A percentile compares a stretch with the other conserved stretches of the same genome.
Conservation (phyloP, 331 rosid genomes). For the Malus hybrid region DNA sequence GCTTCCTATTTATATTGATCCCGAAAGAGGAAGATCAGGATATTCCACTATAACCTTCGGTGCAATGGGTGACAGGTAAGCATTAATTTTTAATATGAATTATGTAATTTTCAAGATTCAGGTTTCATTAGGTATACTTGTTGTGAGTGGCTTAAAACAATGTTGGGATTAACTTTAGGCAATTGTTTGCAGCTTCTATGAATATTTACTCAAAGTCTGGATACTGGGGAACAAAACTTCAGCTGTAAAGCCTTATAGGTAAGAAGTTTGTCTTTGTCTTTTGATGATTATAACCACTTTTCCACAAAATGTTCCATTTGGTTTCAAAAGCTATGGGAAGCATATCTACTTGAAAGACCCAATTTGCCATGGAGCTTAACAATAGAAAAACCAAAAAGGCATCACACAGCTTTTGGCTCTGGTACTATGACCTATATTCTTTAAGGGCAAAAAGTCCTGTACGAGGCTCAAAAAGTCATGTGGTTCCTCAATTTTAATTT, state of each 20-base stretch:
- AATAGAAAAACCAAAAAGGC: not conserved
- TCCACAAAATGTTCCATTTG: not conserved
- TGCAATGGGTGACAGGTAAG: conserved; percentile 99
- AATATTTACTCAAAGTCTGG: conserved; percentile 98
- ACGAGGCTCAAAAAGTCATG: too few species aligned
- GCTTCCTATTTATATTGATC: conserved; percentile 87
- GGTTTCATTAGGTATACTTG: not conserved
- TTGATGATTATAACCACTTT: not conserved
- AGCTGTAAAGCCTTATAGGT: conserved; percentile 78
- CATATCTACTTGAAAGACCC: not conserved
- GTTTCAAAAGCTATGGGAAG: not conserved
- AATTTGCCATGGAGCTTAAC: not conserved
- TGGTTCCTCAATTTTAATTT: not conserved
- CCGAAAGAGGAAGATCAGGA: conserved; percentile 48
- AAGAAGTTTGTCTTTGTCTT: conserved; percentile 22
- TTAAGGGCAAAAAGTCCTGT: not conserved
- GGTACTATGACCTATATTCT: not conserved
- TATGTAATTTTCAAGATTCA: not conserved
- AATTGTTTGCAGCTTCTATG: conserved; percentile 78
- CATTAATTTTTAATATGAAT: not conserved
- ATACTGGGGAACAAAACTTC: conserved; percentile 86
- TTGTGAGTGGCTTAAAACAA: not conserved
- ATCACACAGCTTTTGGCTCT: not conserved
- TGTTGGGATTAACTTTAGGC: conserved; percentile 12
- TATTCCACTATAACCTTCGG: conserved; percentile 83